phyloP scores from a whole-genome alignment of 164 flowering plant species.

The Chimonanthus salicifolius region DNA sequence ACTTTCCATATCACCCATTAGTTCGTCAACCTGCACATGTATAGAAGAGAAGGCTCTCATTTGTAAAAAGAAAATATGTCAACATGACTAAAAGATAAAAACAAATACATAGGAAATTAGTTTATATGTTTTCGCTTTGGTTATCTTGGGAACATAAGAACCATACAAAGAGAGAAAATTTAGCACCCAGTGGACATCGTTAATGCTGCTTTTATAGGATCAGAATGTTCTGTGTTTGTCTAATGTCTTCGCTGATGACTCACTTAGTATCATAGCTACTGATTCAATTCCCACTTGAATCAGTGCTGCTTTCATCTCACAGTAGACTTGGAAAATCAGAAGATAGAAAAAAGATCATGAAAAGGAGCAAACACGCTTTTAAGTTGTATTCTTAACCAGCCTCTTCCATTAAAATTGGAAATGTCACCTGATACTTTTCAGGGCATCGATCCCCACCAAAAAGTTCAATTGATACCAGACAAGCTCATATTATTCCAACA shows the following conservation, averaged over 20 bases:
- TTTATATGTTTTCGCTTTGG: no score
- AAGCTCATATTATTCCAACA: no score
- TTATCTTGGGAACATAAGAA: not conserved
- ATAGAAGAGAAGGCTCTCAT: slow-evolving; percentile 1
- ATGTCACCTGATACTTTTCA: no score
- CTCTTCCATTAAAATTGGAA: no score
- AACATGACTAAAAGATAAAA: not conserved
- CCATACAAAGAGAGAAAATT: not conserved
- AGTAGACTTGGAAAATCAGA: not conserved
- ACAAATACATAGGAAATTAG: not conserved
- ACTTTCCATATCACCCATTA: slow-evolving; percentile 67
- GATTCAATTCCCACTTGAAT: not conserved
- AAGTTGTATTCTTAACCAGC: no score
- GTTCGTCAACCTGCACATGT: slow-evolving; percentile 59
- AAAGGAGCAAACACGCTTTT: no score
- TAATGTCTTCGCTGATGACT: not conserved
- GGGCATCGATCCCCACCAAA: no score
- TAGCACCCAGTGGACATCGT: not conserved
- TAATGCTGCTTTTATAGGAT: not conserved
- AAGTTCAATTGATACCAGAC: no score
- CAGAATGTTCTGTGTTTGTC: not conserved
- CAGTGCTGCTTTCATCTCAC: not conserved
- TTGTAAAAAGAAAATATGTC: not conserved
- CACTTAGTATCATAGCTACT: not conserved
- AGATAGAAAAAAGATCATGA: no score